phyloP scores from a whole-genome alignment of 345 rosid genomes.

The Syzygium aqueum region DNA sequence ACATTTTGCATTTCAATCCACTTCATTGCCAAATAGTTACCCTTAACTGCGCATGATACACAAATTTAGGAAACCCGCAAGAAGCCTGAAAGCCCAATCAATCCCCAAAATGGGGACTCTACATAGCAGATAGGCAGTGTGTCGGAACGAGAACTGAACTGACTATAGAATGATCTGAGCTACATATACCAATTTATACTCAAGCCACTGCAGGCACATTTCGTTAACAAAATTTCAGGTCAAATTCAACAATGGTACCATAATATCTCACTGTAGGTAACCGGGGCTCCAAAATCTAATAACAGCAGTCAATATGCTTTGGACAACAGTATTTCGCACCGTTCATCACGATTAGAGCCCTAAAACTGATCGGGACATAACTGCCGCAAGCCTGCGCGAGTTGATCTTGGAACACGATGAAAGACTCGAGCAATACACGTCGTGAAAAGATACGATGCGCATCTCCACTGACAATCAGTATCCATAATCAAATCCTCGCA shows the following conservation, averaged over 20 bases:
- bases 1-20: neutral
- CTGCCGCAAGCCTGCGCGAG: fast-evolving
- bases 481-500: neutral
- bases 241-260: neutral
- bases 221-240: neutral
- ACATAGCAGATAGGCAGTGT: neutral
- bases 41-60: neutral
- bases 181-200: neutral
- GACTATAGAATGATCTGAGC: neutral
- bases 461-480: neutral
- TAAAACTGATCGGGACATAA: neutral
- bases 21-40: neutral
- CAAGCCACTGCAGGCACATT: neutral
- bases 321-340: neutral
- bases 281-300: neutral
- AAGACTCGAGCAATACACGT: neutral
- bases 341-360: neutral
- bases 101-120: neutral
- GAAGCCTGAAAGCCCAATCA: neutral
- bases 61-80: neutral
- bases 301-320: neutral
- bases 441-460: neutral
- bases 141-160: neutral
- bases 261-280: neutral
- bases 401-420: neutral